Base-by-base conservation (phyloP, 768 basidiomycete genomes). In the Lactarius tabidus region DNA sequence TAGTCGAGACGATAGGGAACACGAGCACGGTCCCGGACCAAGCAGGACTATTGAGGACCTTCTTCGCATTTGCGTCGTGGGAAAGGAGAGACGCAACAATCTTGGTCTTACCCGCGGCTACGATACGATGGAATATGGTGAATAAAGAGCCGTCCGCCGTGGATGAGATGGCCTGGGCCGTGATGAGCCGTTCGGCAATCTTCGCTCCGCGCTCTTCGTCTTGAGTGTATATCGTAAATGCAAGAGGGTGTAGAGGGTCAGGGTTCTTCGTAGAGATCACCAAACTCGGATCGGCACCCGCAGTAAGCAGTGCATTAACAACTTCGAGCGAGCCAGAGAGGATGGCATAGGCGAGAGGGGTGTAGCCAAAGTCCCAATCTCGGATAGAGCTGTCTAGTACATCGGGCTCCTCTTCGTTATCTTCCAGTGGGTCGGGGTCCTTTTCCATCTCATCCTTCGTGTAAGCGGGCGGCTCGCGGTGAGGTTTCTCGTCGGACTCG, bases 291-390 rank as follows among this genome's bases (percentile, higher is more conserved):
- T 85, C 80, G 0, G 84, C 82, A 2, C 82, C 84, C 1, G 75
- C 79, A 7, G 71, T 72, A 53, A 86, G 69, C 15, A 87, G 79
- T 1, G 73, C 73, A 12, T 84, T 81, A 3, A 86, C 72, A 33
- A 79, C 77, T 1, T 72, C 71, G 2, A 79, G 62, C 2, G 82
- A 81, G 2, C 78, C 82, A 28, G 76, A 82, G 4, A 84, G 70
- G 51, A 83, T 78, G 5, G 81, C 85, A 69, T 83, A 83, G 31
- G 75, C 75, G 29, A 87, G 76, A 2, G 86, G 79, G 1, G 81
- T 79, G 64, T 84, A 80, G 6, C 78, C 77, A 62, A 82, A 79
- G 70, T 87, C 86, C 86, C 85, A 88, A 71, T 87, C 85, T 0
- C 77, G 60, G 2, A 77, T 75, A 53, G 85, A 77, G 65, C 85